Base-by-base conservation (phyloP, 768 basidiomycete species). In the Antrodiella citrinella region DNA sequence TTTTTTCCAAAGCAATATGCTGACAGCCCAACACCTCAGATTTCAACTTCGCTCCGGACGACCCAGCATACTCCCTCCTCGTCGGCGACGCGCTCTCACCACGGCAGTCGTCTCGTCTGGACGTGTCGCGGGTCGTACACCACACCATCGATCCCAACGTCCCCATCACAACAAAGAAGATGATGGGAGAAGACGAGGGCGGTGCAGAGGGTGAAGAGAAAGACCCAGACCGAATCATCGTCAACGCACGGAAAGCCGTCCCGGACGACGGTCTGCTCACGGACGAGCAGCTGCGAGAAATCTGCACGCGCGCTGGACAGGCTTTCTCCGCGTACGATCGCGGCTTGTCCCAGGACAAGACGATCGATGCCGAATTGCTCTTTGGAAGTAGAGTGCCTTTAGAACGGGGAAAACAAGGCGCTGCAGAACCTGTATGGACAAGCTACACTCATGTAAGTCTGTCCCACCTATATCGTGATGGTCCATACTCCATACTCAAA, bases 11-110 rank as follows among this genome's bases (percentile, higher is more conserved):
- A 13, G 10, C 19, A n/a, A 24, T 10, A 30, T 47, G 25, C 23
- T 44, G 7, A 2, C 18, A 40, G 26, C n/a, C 24, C 12, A n/a
- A n/a, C 39, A 23, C 20, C 10, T 11, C 47, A 94, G 94, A 98
- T 65, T 92, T 96, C 69, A 98, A 97, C 65, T 89, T 90, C 48
- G 66, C 80, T 12, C 95, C 95, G 0, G 75, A 74, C 54, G 92
- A 94, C 61, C 72, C 89, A 3, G 80, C 81, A 0, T 97, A 98
- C 64, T 78, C 88, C 12, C 75, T 97, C 24, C 62, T 93, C 13
- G 74, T 82, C 4, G 79, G 81, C 13, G 73, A 82, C 47, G 62
- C 72, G 3, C 64, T 94, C n/a, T 69, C 77, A 1, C 54, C 69
- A 0, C 67, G 65, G 13, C 86, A 93, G 51, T 64, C 72, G 57